phyloP scores from a whole-genome alignment of 352 stramenopile genomes.

The Phytophthora sp. region DNA sequence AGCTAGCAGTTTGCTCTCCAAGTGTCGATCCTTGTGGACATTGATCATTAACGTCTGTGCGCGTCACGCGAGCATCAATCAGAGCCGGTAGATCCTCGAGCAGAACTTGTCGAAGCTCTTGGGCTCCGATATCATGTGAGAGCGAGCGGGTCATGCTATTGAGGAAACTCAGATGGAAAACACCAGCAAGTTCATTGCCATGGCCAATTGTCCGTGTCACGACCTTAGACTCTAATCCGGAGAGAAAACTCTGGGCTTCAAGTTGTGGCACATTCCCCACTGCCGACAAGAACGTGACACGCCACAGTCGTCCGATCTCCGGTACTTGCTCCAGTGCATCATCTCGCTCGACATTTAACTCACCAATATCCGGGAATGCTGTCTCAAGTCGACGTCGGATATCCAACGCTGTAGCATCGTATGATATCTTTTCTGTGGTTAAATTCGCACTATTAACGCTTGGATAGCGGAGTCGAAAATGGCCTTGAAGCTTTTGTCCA shows the following conservation, averaged over 20 bases:
- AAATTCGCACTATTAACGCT: slow-evolving; percentile 14
- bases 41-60: slow-evolving; percentile 63
- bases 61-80: slow-evolving; percentile 67
- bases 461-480: slow-evolving; percentile 63
- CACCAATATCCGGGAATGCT: slow-evolving; percentile 54
- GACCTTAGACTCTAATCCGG: slow-evolving; percentile 75
- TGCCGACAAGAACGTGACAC: slow-evolving; percentile 89
- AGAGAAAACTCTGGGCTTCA: slow-evolving; percentile 68
- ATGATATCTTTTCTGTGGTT: slow-evolving; percentile 60
- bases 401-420: slow-evolving; percentile 75
- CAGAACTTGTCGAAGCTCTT: slow-evolving; percentile 57
- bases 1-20: slow-evolving; percentile 50
- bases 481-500: slow-evolving; percentile 90
- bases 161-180: slow-evolving; percentile 85
- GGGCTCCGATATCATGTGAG: slow-evolving; percentile 67
- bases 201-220: slow-evolving; percentile 73
- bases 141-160: slow-evolving; percentile 62
- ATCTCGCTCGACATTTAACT: slow-evolving; percentile 57
- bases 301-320: slow-evolving; percentile 84
- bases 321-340: slow-evolving; percentile 60
- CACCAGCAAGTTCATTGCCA: slow-evolving; percentile 89
- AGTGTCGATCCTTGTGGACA: slow-evolving; percentile 72
- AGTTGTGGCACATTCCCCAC: slow-evolving; percentile 88
- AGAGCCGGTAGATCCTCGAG: slow-evolving; percentile 58
- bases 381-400: slow-evolving; percentile 62